These are phyloP conservation scores for Flueggea neowawraea DNA, from an alignment of 441 rosid genomes.

Conservation along the genomic window DNA sequence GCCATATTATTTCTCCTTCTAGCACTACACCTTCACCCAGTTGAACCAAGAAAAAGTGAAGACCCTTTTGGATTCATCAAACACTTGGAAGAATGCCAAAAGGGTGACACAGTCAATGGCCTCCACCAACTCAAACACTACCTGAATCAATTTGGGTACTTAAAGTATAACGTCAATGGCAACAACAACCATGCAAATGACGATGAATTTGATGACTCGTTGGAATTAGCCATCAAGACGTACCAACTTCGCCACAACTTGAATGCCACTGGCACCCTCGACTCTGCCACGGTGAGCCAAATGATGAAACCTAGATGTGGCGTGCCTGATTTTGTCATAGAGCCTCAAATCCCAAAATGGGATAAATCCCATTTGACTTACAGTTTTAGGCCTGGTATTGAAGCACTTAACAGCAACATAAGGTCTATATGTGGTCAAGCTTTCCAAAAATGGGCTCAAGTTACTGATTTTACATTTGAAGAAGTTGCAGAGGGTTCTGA, in stretches of 20 bases:
- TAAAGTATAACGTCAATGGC: too few relatives aligned
- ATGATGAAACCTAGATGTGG: slow-evolving; percentile 15
- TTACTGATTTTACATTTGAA: background rate
- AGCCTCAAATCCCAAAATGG: too few relatives aligned
- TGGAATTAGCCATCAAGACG: slow-evolving; percentile 11
- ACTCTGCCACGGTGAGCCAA: background rate
- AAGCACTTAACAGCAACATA: background rate
- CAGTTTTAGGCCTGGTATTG: too few relatives aligned
- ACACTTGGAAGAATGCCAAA: too few relatives aligned
- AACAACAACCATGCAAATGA: too few relatives aligned
- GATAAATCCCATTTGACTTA: too few relatives aligned
- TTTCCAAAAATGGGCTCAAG: slow-evolving; percentile 11
- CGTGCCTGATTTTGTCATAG: slow-evolving; percentile 3
- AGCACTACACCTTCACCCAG: too few relatives aligned
- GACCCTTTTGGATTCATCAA: too few relatives aligned
- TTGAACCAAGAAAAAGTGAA: too few relatives aligned
- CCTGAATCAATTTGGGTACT: background rate
- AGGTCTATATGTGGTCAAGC: background rate
- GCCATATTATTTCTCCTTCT: too few relatives aligned
- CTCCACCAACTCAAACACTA: background rate
- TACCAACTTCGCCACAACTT: slow-evolving; percentile 7
- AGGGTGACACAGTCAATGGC: too few relatives aligned
- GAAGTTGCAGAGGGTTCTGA: too few relatives aligned
- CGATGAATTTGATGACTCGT: background rate
- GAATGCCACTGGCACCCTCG: slow-evolving; percentile 5